Base-by-base conservation (phyloP, 768 basidiomycete genomes). In the Dentipellis fragilis region DNA sequence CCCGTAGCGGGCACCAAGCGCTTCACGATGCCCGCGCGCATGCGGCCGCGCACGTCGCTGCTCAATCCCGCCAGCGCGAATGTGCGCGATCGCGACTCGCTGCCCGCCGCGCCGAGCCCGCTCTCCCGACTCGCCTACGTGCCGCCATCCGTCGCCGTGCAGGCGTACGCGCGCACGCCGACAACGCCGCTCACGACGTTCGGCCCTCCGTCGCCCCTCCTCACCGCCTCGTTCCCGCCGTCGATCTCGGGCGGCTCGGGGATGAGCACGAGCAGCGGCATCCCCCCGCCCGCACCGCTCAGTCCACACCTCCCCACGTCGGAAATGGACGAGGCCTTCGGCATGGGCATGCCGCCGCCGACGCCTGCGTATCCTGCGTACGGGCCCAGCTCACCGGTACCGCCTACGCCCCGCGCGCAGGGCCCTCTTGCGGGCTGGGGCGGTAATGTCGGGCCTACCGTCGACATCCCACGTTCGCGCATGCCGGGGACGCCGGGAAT, bases 301-400 rank as follows among this genome's bases (percentile, higher is more conserved):
- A 57, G 42, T 47, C 54, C 52, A 9, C 45, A 52, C 53, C 51
- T 58, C 1, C 62, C 57, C 16, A 54, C 54, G 42, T 51, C 34
- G 54, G 59, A 64, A 56, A 57, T 51, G 39, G 46, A 58, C 52
- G 55, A 58, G 54, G 47, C 47, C 16, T 54, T 65, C 57, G 37
- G 49, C 40, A 37, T 52, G 58, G 37, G 49, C 40, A 37, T 52
- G 58, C 55, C 55, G 50, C 68, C 85, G 0, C 74, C 75, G 46
- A 89, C 85, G 4, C 87, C 88, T 1, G 83, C 87, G 3, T 87
- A 87, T 62, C 87, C 88, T 12, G 76, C 85, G 1, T 90, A 80
- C 64, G 76, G 84, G 0, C 74, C 35, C 62, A 73, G 73, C 7
- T 71, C 78, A 17, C 58, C 74, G 1, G 72, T 80, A 9, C 77